Evolutionary conservation across 2,329 filamentous ascomycete species (phyloP).

Genomic region (Chaetoscypha palmicola): DNA sequence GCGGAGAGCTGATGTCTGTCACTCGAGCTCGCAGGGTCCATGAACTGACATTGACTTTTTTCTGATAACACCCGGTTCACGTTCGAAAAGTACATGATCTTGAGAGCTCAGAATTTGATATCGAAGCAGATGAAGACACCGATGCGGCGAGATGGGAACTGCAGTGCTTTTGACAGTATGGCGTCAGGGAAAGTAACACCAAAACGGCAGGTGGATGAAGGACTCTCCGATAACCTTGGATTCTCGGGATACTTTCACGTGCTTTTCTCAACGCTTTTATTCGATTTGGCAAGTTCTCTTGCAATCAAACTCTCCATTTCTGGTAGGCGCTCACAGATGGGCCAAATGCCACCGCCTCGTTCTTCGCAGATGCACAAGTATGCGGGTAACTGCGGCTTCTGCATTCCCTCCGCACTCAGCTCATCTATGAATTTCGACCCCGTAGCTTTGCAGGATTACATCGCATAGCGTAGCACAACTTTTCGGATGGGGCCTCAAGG

Average conservation of each 20-base stretch:
- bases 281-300: not conserved
- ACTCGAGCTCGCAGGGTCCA: too few species aligned
- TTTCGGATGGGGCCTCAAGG: too few species aligned
- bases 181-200: conserved; percentile 4
- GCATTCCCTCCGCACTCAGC: not conserved
- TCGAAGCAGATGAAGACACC: too few species aligned
- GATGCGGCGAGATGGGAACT: too few species aligned
- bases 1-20: too few species aligned
- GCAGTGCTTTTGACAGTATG: too few species aligned
- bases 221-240: not conserved
- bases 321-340: not conserved
- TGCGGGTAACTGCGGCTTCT: not conserved
- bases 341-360: not conserved
- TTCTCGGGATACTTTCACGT: not conserved
- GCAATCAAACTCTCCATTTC: not conserved
- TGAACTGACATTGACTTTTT: too few species aligned
- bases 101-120: too few species aligned
- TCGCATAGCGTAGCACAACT: not conserved
- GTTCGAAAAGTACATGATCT: too few species aligned
- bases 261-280: not conserved
- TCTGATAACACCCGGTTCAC: too few species aligned
- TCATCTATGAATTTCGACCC: not conserved
- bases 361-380: not conserved
- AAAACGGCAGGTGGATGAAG: conserved; percentile 2
- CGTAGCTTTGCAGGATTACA: not conserved